Base-by-base conservation (phyloP, 176 grass and related monocot species). In the Musa schizocarpa region DNA sequence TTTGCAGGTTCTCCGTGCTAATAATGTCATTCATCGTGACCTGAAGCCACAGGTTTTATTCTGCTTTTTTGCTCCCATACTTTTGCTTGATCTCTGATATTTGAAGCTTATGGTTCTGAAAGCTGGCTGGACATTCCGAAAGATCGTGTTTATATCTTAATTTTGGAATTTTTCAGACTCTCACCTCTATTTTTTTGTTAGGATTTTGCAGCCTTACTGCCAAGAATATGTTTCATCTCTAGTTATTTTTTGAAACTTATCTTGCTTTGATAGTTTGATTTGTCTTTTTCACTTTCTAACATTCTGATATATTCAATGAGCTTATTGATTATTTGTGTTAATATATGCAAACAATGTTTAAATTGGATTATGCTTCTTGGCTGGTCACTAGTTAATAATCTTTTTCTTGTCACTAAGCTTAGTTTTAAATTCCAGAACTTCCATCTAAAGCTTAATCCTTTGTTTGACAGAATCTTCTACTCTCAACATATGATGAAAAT, bases 11-110 rank as follows among this genome's bases (percentile, higher is more conserved):
- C 95, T 99, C 65, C 95, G 88, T 58, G 86, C 86, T 54, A 87
- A 84, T 26, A 99, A 94, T 26, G 95, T 99, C 49, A 86, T 99
- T 80, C 95, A 99, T 85, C 83, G 95, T 49, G 90, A 99, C 79
- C 81, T 94, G 58, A 99, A 99, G 80, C 95, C 95, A 77, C 95
- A 98, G 94, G 94, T 89, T 43, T 43, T 43, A 14, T 78, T 82
- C 70, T 52, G 73, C 50, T 75, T 67, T 7, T 13, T 73, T 50
- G 75, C 3, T 27, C 52, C 54, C 3, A 43, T 43, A 26, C 66
- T 21, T 50, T 66, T 72, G 53, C 59, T 80, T 53, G 50, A 22
- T 51, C 17, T 50, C 9, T 20, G 17, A 70, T 50, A 10, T 70
- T 16, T 13, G 65, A 68, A 68, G 20, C 25, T 43, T 43, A 43